A percentile compares a stretch with the other conserved stretches of the same genome.
Evolutionary conservation across 1,284 basidiomycete species (phyloP).

Genomic region (Vanrija pseudolonga): DNA sequence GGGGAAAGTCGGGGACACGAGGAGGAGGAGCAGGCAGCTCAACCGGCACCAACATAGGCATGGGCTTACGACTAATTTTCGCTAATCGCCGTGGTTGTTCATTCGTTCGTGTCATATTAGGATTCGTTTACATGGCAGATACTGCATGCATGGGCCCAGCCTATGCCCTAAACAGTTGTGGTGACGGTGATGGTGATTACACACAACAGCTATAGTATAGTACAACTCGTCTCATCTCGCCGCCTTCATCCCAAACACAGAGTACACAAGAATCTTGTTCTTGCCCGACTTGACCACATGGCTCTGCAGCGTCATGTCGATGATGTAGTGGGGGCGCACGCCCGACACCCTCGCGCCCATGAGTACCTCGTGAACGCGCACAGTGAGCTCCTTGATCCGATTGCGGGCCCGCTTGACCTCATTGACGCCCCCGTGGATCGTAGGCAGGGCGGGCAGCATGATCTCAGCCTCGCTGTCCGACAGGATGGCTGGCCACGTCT

Average conservation of each 20-base stretch:
- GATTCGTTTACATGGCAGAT: background rate
- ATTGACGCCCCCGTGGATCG: constrained; percentile 22
- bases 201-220: background rate
- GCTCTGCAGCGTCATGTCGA: constrained; percentile 32
- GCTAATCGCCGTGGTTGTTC: too few species aligned
- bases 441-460: constrained; percentile 32
- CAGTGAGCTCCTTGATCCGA: constrained; percentile 9
- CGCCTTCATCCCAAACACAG: constrained; percentile 11
- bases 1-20: background rate
- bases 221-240: too few species aligned
- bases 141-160: background rate
- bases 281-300: constrained; percentile 2
- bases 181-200: background rate
- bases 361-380: constrained; percentile 21
- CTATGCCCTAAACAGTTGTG: too few species aligned
- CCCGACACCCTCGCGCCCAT: constrained; percentile 29
- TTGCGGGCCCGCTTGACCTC: constrained; percentile 15
- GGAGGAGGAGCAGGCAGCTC: constrained; percentile 35
- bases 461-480: constrained; percentile 2
- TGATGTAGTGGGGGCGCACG: constrained; percentile 15
- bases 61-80: constrained; percentile 59
- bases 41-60: too few species aligned
- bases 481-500: background rate
- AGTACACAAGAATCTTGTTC: background rate
- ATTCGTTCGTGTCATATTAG: too few species aligned